A percentile compares a stretch with the other conserved stretches of the same genome.
phyloP scores from a whole-genome alignment of 108 stramenopile genomes.

The Mayamaea pseudoterrestris region DNA sequence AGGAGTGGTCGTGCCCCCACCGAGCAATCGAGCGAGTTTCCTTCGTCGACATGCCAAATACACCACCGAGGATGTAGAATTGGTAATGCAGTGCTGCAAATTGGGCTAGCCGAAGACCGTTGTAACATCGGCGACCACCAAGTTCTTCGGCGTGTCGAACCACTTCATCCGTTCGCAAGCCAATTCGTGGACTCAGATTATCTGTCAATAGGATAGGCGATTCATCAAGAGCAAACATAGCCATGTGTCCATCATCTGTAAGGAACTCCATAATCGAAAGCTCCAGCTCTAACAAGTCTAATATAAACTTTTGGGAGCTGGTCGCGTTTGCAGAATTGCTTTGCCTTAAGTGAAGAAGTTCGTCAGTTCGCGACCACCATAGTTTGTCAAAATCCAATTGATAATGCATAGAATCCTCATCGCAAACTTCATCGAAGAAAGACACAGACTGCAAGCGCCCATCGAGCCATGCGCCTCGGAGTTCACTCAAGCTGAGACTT shows the following conservation, averaged over 20 bases:
- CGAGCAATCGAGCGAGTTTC: constrained; percentile 13
- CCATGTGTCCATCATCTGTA: constrained; percentile 16
- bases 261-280: constrained; percentile 11
- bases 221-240: constrained; percentile 31
- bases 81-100: constrained; percentile 49
- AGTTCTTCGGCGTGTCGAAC: constrained; percentile 64
- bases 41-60: constrained; percentile 45
- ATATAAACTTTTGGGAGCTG: too few species aligned
- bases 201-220: constrained; percentile 68
- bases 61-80: constrained; percentile 44
- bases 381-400: too few species aligned
- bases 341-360: too few species aligned
- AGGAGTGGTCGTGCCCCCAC: constrained; percentile 1
- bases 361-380: too few species aligned
- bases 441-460: too few species aligned
- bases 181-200: constrained; percentile 37
- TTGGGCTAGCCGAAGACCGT: constrained; percentile 54
- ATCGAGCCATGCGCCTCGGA: too few species aligned
- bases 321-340: too few species aligned
- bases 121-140: constrained; percentile 53
- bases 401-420: too few species aligned
- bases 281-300: too few species aligned
- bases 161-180: constrained; percentile 45
- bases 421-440: too few species aligned
- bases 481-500: too few species aligned